A percentile compares a stretch with the other conserved stretches of the same genome.
Evolutionary conservation across 2,329 filamentous ascomycete species (phyloP).

Genomic region (Magnaporthiopsis incrustans): DNA sequence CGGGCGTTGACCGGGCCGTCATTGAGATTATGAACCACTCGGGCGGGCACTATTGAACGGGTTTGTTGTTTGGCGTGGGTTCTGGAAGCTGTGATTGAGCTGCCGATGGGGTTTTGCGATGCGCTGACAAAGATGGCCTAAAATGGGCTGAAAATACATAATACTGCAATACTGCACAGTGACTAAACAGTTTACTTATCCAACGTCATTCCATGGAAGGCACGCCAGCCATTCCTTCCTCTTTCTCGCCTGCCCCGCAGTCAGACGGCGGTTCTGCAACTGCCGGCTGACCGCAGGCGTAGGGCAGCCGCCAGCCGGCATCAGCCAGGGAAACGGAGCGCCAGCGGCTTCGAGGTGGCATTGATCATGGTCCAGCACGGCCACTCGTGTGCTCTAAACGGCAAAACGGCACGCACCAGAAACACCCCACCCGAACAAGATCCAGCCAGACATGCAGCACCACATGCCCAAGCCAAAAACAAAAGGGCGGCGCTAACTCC

Average conservation of each 20-base stretch:
- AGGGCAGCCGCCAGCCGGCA: background rate
- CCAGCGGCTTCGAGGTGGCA: background rate
- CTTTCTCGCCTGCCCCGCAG: background rate
- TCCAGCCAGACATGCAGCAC: background rate
- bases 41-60: background rate
- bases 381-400: too few species aligned
- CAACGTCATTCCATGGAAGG: too few species aligned
- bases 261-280: background rate
- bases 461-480: background rate
- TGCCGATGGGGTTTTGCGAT: too few species aligned
- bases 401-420: too few species aligned
- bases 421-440: background rate
- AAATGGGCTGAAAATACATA: too few species aligned
- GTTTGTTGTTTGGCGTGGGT: too few species aligned
- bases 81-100: too few species aligned
- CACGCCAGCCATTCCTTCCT: background rate
- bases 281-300: background rate
- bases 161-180: too few species aligned
- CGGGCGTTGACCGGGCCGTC: constrained; percentile 50
- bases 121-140: too few species aligned
- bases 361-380: background rate
- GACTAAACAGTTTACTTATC: too few species aligned
- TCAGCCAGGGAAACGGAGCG: too few species aligned
- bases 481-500: background rate
- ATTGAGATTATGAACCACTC: constrained; percentile 20